phyloP scores from a whole-genome alignment of 2,329 filamentous ascomycete species.

The Fusarium sacchari region DNA sequence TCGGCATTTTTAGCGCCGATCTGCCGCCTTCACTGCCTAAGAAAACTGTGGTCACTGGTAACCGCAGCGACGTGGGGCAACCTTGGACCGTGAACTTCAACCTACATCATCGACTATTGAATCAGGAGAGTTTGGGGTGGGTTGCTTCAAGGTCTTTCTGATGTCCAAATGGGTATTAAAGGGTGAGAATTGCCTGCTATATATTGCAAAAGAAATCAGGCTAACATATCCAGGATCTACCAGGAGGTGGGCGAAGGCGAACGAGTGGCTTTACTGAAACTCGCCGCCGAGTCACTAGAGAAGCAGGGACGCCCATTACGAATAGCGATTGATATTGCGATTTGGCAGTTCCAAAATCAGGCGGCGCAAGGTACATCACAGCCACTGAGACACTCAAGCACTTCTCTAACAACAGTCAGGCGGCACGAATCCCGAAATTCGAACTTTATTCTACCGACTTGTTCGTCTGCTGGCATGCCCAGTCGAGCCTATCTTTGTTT shows the following conservation, averaged over 20 bases:
- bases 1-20: conserved; percentile 45
- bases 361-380: conserved; percentile 71
- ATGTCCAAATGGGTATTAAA: conserved; percentile 70
- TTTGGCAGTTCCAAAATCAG: conserved; percentile 96
- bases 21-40: conserved; percentile 35
- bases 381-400: neutral
- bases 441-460: conserved; percentile 93
- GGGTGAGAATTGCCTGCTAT: conserved; percentile 54
- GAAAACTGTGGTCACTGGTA: conserved; percentile 43
- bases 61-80: conserved; percentile 47
- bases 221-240: conserved; percentile 73
- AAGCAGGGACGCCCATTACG: conserved; percentile 77
- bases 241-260: conserved; percentile 85
- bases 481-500: conserved; percentile 90
- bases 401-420: conserved; percentile 56
- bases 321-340: conserved; percentile 92
- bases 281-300: conserved; percentile 82
- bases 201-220: accelerated
- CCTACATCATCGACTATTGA: conserved; percentile 29
- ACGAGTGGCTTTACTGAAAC: conserved; percentile 82
- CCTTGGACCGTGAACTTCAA: conserved; percentile 28
- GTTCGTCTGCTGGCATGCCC: conserved; percentile 78
- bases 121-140: neutral
- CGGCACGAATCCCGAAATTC: conserved; percentile 87
- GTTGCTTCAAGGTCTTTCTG: conserved; percentile 12